Percentiles rank a stretch among this genome's conserved stretches.
Evolutionary conservation across 2,329 filamentous ascomycete genomes (phyloP).

Genomic region (Cladorrhinum sp.): DNA sequence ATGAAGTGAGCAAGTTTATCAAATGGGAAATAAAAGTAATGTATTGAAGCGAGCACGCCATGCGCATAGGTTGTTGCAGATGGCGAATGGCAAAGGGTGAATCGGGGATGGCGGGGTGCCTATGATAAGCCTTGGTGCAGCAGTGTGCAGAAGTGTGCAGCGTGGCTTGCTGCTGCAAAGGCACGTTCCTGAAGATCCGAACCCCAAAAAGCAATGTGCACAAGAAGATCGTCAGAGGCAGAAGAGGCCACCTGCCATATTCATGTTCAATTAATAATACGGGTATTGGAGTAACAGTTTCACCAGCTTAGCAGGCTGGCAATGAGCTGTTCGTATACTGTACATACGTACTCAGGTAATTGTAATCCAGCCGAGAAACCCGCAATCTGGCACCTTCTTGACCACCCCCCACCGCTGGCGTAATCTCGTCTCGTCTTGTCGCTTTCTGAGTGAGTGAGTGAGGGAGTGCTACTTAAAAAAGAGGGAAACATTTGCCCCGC

Average conservation of each 20-base stretch:
- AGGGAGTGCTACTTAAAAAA: no score
- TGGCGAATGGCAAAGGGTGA: neutral
- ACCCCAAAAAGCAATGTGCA: neutral
- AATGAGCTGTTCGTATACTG: no score
- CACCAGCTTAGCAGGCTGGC: no score
- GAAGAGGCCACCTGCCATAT: neutral
- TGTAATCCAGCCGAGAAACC: neutral
- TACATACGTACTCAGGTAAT: no score
- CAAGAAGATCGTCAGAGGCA: neutral
- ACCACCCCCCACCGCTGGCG: neutral
- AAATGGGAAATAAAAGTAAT: neutral
- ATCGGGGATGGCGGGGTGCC: neutral
- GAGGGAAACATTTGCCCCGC: neutral
- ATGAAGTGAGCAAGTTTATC: neutral
- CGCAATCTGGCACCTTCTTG: slow-evolving; percentile 8
- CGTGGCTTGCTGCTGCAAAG: neutral
- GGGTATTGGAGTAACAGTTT: no score
- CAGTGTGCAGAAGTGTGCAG: no score
- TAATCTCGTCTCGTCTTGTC: neutral
- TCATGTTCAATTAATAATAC: neutral
- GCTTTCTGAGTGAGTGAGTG: no score
- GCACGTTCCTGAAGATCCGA: neutral
- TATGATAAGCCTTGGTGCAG: neutral
- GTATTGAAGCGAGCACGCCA: neutral
- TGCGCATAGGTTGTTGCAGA: neutral